phyloP scores from a whole-genome alignment of 2,329 filamentous ascomycete genomes.

The Ophiostoma piceae region DNA sequence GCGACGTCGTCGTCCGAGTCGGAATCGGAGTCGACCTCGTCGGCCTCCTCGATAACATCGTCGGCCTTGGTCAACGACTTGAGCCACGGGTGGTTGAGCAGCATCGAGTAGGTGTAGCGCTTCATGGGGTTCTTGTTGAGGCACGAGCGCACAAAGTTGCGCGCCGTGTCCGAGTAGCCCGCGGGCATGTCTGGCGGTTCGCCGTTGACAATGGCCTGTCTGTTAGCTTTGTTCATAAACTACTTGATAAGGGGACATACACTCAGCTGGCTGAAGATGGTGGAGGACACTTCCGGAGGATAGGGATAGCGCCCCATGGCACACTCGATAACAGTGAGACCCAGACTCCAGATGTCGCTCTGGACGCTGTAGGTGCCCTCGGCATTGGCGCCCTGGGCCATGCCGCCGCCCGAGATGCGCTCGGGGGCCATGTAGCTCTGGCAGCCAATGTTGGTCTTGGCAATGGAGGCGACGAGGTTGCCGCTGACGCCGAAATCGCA shows the following conservation, averaged over 20 bases:
- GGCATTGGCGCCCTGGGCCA: conserved; percentile 61
- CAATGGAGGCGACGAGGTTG: conserved; percentile 93
- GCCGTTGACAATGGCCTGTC: conserved; percentile 91
- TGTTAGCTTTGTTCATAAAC: neutral
- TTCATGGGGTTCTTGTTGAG: conserved; percentile 88
- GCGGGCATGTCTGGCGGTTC: conserved; percentile 87
- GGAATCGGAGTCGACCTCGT: conserved; percentile 35
- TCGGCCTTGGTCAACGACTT: conserved; percentile 35
- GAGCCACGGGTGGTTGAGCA: conserved; percentile 87
- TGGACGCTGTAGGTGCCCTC: conserved; percentile 95
- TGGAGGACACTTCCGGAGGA: conserved; percentile 93
- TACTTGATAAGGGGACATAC: conserved; percentile 52
- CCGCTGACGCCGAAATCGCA: conserved; percentile 98
- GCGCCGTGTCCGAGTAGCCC: conserved; percentile 71
- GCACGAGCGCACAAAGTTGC: conserved; percentile 82
- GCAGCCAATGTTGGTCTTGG: conserved; percentile 97
- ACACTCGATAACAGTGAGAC: conserved; percentile 91
- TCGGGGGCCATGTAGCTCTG: conserved; percentile 99
- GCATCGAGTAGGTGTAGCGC: conserved; percentile 87
- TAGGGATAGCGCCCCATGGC: conserved; percentile 93
- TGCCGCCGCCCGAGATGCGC: conserved; percentile 79
- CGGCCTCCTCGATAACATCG: conserved; percentile 36
- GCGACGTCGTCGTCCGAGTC: conserved; percentile 31
- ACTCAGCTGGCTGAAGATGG: conserved; percentile 94
- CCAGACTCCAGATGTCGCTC: conserved; percentile 95